Percentiles rank a stretch among this genome's conserved stretches.
Conservation (phyloP, 2,329 filamentous ascomycete genomes). For the Pestalotiopsis sp. region DNA sequence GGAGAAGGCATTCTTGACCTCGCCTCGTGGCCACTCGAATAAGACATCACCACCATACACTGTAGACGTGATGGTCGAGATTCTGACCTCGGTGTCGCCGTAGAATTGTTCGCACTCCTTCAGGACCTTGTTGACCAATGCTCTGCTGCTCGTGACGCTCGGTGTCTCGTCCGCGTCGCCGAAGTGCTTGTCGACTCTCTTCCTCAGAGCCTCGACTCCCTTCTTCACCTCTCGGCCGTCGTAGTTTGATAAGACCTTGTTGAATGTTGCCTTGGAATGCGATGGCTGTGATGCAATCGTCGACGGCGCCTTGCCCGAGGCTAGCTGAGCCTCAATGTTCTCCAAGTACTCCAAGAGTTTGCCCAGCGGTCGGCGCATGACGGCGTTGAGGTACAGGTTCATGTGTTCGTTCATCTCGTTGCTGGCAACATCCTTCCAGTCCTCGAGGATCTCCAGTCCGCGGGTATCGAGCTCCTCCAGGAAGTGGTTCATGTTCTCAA, state of each 20-base stretch:
- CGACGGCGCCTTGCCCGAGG: slow-evolving; percentile 59
- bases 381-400: slow-evolving; percentile 81
- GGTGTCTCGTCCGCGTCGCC: slow-evolving; percentile 78
- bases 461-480: slow-evolving; percentile 84
- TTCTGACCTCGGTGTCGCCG: slow-evolving; percentile 61
- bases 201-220: slow-evolving; percentile 86
- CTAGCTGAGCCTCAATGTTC: slow-evolving; percentile 76
- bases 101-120: slow-evolving; percentile 66
- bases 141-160: slow-evolving; percentile 54
- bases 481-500: slow-evolving; percentile 99
- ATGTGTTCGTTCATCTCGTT: slow-evolving; percentile 86
- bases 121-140: slow-evolving; percentile 58
- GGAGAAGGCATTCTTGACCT: slow-evolving; percentile 62
- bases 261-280: slow-evolving; percentile 80
- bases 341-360: slow-evolving; percentile 92
- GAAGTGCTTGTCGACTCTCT: slow-evolving; percentile 97
- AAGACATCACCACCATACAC: slow-evolving; percentile 67
- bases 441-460: slow-evolving; percentile 74
- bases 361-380: slow-evolving; percentile 86
- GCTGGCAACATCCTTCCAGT: slow-evolving; percentile 79
- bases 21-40: slow-evolving; percentile 67
- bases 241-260: slow-evolving; percentile 80
- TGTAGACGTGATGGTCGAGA: slow-evolving; percentile 61
- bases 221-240: slow-evolving; percentile 85
- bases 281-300: slow-evolving; percentile 78